Base-by-base conservation (phyloP, 2,329 filamentous ascomycete genomes). In the Tolypocladium tropicale region DNA sequence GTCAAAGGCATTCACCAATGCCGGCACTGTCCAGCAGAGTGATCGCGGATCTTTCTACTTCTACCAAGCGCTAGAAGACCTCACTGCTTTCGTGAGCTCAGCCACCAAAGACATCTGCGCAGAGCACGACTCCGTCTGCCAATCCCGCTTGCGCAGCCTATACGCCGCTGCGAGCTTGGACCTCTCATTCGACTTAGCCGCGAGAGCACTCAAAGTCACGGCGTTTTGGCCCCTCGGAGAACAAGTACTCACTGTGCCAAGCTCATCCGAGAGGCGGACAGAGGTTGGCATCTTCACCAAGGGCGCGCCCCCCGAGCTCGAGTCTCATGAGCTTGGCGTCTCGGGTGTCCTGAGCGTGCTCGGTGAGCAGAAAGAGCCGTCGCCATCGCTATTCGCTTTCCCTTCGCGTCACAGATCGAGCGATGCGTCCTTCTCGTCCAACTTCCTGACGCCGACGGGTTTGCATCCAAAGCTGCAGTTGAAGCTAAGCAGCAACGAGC, bases 381-480 rank as follows among this genome's bases (percentile, higher is more conserved):
- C 87, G 41, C 80, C 88, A 2, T 88, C 89, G 0, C 76, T 93
- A 50, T 96, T 97, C 74, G 84, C 88, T 48, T 94, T 95, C 61
- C 85, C 89, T 2, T 84, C 90, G 3, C 84, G 91, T 0, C 92
- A 96, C 70, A 74, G 78, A 39, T 83, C 88, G 62, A 75, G 80
- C 14, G 64, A 70, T 2, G 69, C 76, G 0, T 78, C 72, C 53
- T 95, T 90, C 69, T 78, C 75, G 0, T 78, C 84, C 23, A 71
- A 72, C 1, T 91, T 95, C 65, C 68, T 82, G n/a, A 60, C 75
- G 2, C 91, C 91, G 1, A 86, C 85, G 0, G 92, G 93, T 10
- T 79, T 96, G 11, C 93, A 96, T 71, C 93, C 93, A 2, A 89
- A 84, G 0, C 76, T 96, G 58, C 81, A 85, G 62, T 77, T 95